phyloP scores from a whole-genome alignment of 257 asterid genomes.

The Echites panduratus region DNA sequence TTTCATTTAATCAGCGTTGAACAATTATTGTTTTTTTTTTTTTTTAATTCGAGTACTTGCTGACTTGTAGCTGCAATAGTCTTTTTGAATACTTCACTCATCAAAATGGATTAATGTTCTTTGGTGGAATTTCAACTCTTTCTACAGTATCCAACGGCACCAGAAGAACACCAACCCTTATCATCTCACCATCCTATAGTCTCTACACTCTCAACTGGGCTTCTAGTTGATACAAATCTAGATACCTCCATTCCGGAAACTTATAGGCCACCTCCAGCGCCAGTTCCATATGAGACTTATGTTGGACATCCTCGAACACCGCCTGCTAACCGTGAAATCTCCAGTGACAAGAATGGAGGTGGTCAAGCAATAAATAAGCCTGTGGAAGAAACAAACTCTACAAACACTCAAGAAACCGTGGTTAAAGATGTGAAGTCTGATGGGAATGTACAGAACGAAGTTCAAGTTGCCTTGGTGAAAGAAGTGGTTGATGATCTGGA shows the following conservation, averaged over 20 bases:
- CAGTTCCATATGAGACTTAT: constrained; percentile 61
- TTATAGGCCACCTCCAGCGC: constrained; percentile 75
- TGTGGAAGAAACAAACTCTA: constrained; percentile 34
- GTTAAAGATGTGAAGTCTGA: constrained; percentile 45
- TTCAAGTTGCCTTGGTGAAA: constrained; percentile 31
- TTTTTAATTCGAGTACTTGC: not conserved
- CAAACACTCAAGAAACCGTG: constrained; percentile 32
- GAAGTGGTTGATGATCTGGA: constrained; percentile 45
- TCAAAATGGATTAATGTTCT: constrained; percentile 1
- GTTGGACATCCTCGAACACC: constrained; percentile 40
- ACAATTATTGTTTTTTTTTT: not conserved
- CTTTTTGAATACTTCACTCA: not conserved
- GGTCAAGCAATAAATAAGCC: constrained; percentile 33
- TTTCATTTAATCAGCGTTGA: not conserved
- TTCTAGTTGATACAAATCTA: constrained; percentile 81
- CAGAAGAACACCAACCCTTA: constrained; percentile 57
- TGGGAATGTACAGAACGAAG: constrained; percentile 29
- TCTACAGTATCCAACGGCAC: constrained; percentile 58
- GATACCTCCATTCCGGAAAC: constrained; percentile 81
- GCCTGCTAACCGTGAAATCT: constrained; percentile 32
- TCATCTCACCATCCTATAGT: constrained; percentile 47
- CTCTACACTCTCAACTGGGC: constrained; percentile 54
- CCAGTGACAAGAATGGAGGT: constrained; percentile 40
- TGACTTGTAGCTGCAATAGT: not conserved
- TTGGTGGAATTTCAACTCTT: constrained; percentile 21